These are phyloP conservation scores for Radiomyces spectabilis DNA, from an alignment of 192 early-diverging fungal species.

Conservation along the genomic window DNA sequence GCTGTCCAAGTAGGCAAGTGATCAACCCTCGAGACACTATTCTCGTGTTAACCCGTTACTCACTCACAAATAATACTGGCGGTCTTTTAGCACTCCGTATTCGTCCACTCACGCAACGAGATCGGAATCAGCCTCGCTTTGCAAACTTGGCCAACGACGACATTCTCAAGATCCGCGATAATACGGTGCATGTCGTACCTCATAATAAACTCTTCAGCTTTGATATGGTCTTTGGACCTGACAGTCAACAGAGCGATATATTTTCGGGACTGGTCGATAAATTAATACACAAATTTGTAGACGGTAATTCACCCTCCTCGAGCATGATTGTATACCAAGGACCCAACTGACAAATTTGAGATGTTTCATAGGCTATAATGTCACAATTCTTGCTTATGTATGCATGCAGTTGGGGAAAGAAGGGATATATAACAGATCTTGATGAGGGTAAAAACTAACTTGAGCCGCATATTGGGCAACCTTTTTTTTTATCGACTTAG, in stretches of 20 bases:
- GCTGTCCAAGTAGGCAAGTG: conserved; percentile 33
- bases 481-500: not conserved
- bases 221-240: conserved; percentile 27
- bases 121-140: conserved; percentile 27
- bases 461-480: not conserved
- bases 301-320: conserved; percentile 19
- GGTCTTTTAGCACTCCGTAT: conserved; percentile 19
- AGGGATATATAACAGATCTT: conserved; percentile 26
- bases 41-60: not conserved
- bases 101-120: conserved; percentile 19
- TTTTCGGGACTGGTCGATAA: conserved; percentile 14
- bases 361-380: conserved; percentile 80
- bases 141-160: conserved; percentile 21
- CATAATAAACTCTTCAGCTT: conserved; percentile 24
- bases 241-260: conserved; percentile 22
- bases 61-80: not conserved
- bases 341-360: not conserved
- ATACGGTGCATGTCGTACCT: conserved; percentile 20
- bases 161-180: conserved; percentile 16
- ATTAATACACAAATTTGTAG: conserved; percentile 24
- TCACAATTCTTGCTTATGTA: conserved; percentile 87
- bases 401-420: conserved; percentile 8
- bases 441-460: not conserved
- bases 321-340: too few species aligned
- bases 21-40: not conserved